Base-by-base conservation (phyloP, 495 filamentous ascomycete species). In the Tetracladium marchalianum region DNA sequence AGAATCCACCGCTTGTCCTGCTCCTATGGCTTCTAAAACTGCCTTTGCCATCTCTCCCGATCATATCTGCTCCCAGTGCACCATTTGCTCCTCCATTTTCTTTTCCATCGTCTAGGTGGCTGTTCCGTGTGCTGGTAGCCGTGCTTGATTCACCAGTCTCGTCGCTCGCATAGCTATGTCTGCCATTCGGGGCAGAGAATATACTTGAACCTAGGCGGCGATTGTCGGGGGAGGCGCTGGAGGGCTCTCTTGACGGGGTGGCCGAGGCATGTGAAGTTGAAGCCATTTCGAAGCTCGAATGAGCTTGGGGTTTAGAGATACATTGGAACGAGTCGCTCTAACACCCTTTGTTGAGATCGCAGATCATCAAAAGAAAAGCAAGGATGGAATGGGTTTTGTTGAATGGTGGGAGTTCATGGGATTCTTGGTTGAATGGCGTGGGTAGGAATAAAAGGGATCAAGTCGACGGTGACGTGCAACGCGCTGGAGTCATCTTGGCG, bases 1-100 rank as follows among this genome's bases (percentile, higher is more conserved):
- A 35, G 32, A 60, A 60, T 16, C 57, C 50, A 6, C 57, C 53
- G 43, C 57, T 56, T 15, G 22, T 42, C 24, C 44, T 56, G 22
- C 42, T 56, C 15, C 51, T 43, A 50, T 56, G 57, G 38, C 53
- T 60, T 17, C 57, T 50, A 31, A 53, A 41, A 31, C 46, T 51
- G 16, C 44, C 48, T 44, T 38, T 56, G 9, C 56, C 41, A 47
- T 54, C 49, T 18, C 36, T 53, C 3, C 27, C 7, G 1, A 40
- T 32, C 16, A 8, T 35, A 5, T 35, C 42, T 11, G 17, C 35
- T 10, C 50, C 49, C 5, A 52, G 22, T 1, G 19, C 24, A 11
- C 17, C 47, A 17, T 40, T 34, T 31, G 8, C 17, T 12, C 22
- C 1, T 11, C 32, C 43, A 16, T 51, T 37, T 11, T 13, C 36